Evolutionary conservation across 352 stramenopile genomes (phyloP).

Genomic region (Phytopythium sindhum): DNA sequence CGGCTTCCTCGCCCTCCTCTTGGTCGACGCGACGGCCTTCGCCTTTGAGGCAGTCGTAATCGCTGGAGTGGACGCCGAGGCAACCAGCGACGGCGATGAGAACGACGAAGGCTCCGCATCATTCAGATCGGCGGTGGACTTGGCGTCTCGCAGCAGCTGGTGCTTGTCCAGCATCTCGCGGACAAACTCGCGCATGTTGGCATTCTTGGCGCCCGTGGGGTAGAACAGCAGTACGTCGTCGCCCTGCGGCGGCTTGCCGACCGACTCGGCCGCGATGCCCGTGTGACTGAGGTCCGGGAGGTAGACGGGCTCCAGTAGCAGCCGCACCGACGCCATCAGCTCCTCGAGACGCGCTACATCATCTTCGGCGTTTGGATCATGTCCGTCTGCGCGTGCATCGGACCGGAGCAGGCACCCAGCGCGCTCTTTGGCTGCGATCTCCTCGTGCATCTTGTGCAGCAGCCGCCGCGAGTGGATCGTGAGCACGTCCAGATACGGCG

Average conservation of each 20-base stretch:
- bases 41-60: conserved; percentile 10
- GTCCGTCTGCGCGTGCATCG: not conserved
- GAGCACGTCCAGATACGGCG: conserved; percentile 64
- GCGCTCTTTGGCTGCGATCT: conserved; percentile 21
- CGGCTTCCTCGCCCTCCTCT: conserved; percentile 8
- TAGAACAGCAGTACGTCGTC: conserved; percentile 65
- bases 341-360: conserved; percentile 25
- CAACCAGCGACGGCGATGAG: conserved; percentile 5
- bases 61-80: conserved; percentile 19
- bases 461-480: conserved; percentile 58
- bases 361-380: conserved; percentile 5
- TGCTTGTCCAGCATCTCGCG: conserved; percentile 55
- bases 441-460: conserved; percentile 26
- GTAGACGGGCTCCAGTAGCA: conserved; percentile 61
- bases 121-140: conserved; percentile 9
- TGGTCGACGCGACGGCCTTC: conserved; percentile 5
- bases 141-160: conserved; percentile 5
- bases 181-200: conserved; percentile 70
- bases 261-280: conserved; percentile 22
- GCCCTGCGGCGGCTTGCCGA: conserved; percentile 2
- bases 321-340: conserved; percentile 30
- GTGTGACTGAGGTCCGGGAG: conserved; percentile 63
- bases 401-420: conserved; percentile 3
- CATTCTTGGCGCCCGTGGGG: conserved; percentile 62
- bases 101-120: no score